A percentile compares a stretch with the other conserved stretches of the same genome.
Evolutionary conservation across 192 early-diverging fungal species (phyloP).

Genomic region (Backusella tuberculispora): DNA sequence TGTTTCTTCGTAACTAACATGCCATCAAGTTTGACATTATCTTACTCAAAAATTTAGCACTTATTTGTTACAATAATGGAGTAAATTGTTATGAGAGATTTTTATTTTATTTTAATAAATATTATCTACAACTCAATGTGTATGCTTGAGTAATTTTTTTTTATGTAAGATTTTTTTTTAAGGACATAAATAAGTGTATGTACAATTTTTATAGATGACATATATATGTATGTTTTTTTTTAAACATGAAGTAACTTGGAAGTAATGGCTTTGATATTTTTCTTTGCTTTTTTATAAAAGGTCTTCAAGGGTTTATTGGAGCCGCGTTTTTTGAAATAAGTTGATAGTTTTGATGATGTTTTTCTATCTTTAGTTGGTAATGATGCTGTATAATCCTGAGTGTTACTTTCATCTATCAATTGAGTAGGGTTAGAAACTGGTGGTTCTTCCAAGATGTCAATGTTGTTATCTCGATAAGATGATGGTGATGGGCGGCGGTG

Average conservation of each 20-base stretch:
- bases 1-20: neutral
- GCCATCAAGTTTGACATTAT: constrained; percentile 1
- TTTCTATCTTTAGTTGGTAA: neutral
- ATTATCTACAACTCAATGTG: constrained; percentile 12
- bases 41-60: neutral
- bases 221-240: neutral
- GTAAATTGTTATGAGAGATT: neutral
- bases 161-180: neutral
- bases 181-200: neutral
- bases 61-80: neutral
- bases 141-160: neutral
- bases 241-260: neutral
- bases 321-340: neutral
- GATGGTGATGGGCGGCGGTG: neutral
- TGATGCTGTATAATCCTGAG: neutral
- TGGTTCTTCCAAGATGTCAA: neutral
- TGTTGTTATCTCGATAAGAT: neutral
- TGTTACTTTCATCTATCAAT: neutral
- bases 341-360: neutral
- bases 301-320: neutral
- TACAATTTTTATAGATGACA: neutral
- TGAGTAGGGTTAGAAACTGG: neutral
- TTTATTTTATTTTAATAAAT: neutral
- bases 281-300: constrained; percentile 6
- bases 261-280: constrained; percentile 8